Evolutionary conservation across 176 grass and related monocot genomes (phyloP), one percentile per base, ranked within the genome.

Genomic region (Ensete ventricosum): DNA sequence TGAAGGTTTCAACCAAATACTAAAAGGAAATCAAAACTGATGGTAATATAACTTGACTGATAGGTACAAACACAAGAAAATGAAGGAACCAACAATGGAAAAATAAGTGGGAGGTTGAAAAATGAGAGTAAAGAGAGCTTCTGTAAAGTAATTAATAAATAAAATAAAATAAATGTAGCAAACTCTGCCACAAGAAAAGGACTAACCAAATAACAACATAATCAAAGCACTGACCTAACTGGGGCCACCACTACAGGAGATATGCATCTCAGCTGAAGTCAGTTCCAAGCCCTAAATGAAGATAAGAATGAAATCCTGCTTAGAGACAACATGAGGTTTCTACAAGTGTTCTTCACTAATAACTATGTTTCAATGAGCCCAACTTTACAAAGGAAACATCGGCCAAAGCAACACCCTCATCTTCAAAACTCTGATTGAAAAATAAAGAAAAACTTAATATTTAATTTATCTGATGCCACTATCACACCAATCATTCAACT

Each of bases 281-380:
- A 90, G 82, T 85, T 92, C 84, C 87, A 87, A 65, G 73, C 62
- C 80, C 87, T 82, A 89, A 73, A 89, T 52, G 74, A 82, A 87
- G 77, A 90, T 83, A 88, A 43, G 92, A 83, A 91, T 89, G 84
- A 77, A 55, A 81, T 89, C 91, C 96, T 99, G 91, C 90, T 91
- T 84, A 86, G 85, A 94, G 87, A 91, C 85, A 91, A 89, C 86
- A 94, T 81, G 87, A 93, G 79, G 3, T 84, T 88, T 78, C 60
- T 86, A 90, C 90, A 83, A 97, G 93, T 90, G 81, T 85, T 79
- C 54, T 82, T 81, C 81, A 68, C 25, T 63, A 84, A 58, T 78
- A 86, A 75, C 71, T 79, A 55, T 43, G 86, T 81, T 90, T 55
- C 81, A 88, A 92, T 81, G 76, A 89, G 77, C 84, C 86, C 89